Conservation (phyloP, 331 rosid species). For the Arachis monticola region DNA sequence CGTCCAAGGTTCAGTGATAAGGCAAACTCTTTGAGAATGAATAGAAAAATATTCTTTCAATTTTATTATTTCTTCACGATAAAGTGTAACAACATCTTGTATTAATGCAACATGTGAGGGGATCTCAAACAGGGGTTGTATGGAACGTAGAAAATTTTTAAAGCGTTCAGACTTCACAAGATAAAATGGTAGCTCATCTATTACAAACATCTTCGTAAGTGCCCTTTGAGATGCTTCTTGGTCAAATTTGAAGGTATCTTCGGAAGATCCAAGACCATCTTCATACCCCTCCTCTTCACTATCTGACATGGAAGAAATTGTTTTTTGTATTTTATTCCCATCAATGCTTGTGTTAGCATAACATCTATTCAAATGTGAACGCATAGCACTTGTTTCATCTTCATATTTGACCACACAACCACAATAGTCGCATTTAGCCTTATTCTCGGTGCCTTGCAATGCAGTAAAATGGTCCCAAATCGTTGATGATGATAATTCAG, state of each 20-base stretch:
- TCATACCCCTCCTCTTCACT: neutral
- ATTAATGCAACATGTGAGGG: neutral
- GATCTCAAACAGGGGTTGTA: neutral
- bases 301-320: neutral
- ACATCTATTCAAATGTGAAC: slow-evolving; percentile 5
- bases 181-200: neutral
- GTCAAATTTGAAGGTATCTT: neutral
- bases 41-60: neutral
- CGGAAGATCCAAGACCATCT: no score
- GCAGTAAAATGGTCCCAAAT: slow-evolving; percentile 18
- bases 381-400: slow-evolving; percentile 21
- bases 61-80: neutral
- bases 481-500: neutral
- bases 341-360: neutral
- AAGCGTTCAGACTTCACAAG: neutral
- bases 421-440: slow-evolving; percentile 26
- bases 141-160: neutral
- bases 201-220: neutral
- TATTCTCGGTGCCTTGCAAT: neutral
- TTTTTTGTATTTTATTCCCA: neutral
- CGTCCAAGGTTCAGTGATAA: neutral
- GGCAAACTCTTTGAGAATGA: neutral
- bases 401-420: slow-evolving; percentile 13
- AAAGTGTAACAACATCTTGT: neutral
- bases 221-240: neutral